Conservation (phyloP, 805 yeast species). For the Barnettozyma vustinii region DNA sequence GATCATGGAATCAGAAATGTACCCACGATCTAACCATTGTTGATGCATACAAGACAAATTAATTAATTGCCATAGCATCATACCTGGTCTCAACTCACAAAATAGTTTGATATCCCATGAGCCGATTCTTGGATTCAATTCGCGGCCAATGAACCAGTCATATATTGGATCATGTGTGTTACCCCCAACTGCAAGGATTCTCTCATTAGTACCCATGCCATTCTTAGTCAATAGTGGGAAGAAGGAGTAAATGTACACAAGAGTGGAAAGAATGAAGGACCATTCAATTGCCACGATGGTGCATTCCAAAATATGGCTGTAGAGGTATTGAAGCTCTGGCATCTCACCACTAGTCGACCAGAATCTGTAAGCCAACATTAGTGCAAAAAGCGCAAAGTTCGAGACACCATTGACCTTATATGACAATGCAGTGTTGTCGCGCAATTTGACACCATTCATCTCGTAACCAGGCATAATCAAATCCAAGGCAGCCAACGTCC, state of each 20-base stretch:
- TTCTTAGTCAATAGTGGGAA: constrained; percentile 47
- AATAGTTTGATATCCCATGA: constrained; percentile 83
- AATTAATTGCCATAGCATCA: constrained; percentile 78
- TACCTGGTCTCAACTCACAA: constrained; percentile 93
- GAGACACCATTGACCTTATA: constrained; percentile 82
- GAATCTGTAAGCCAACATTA: constrained; percentile 47
- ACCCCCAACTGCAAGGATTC: constrained; percentile 81
- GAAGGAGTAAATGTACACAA: constrained; percentile 66
- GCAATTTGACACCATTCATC: constrained; percentile 58
- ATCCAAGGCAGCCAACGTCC: constrained; percentile 58
- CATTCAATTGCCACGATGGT: constrained; percentile 58
- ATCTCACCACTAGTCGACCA: constrained; percentile 44
- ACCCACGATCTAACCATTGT: constrained; percentile 59
- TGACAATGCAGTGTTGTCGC: constrained; percentile 67
- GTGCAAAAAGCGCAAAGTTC: constrained; percentile 37
- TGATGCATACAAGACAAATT: constrained; percentile 77
- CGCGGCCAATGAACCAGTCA: constrained; percentile 97
- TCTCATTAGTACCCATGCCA: constrained; percentile 52
- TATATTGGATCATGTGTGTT: constrained; percentile 70
- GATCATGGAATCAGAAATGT: constrained; percentile 64
- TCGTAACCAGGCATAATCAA: constrained; percentile 58
- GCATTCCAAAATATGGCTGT: constrained; percentile 61
- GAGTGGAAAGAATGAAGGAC: constrained; percentile 55
- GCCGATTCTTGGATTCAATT: constrained; percentile 86
- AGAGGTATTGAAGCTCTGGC: constrained; percentile 79